Conservation (phyloP, 495 filamentous ascomycete species). For the Alectoria sarmentosa region DNA sequence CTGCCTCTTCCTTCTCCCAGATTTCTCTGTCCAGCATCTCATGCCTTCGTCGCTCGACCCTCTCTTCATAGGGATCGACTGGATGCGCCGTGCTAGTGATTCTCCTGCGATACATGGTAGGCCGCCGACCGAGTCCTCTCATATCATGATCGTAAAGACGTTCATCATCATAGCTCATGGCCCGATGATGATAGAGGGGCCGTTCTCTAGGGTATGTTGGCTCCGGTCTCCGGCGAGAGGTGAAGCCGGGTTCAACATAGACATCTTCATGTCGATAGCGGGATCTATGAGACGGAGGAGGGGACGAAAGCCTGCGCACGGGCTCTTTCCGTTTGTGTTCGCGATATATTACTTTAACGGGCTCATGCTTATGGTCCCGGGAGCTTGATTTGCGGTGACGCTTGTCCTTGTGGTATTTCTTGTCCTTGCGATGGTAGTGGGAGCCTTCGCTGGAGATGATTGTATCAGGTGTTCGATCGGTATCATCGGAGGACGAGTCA, state of each 20-base stretch:
- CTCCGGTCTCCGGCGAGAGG: neutral
- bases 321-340: constrained; percentile 14
- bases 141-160: neutral
- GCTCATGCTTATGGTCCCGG: constrained; percentile 3
- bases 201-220: neutral
- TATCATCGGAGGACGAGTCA: neutral
- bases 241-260: neutral
- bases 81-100: constrained; percentile 2
- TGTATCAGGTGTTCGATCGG: constrained; percentile 7
- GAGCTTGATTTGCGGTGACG: constrained; percentile 1
- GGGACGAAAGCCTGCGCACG: neutral
- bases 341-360: neutral
- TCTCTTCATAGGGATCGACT: constrained; percentile 7
- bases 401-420: neutral
- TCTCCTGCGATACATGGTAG: constrained; percentile 2
- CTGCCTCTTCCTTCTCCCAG: neutral
- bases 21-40: constrained; percentile 9
- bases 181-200: neutral
- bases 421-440: constrained; percentile 2
- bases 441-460: constrained; percentile 8
- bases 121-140: constrained; percentile 1
- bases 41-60: constrained; percentile 5
- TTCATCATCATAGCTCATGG: constrained; percentile 5
- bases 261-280: constrained; percentile 1
- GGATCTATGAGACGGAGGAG: neutral